Base-by-base conservation (phyloP, 495 filamentous ascomycete genomes). In the Penicillium maclennaniae region DNA sequence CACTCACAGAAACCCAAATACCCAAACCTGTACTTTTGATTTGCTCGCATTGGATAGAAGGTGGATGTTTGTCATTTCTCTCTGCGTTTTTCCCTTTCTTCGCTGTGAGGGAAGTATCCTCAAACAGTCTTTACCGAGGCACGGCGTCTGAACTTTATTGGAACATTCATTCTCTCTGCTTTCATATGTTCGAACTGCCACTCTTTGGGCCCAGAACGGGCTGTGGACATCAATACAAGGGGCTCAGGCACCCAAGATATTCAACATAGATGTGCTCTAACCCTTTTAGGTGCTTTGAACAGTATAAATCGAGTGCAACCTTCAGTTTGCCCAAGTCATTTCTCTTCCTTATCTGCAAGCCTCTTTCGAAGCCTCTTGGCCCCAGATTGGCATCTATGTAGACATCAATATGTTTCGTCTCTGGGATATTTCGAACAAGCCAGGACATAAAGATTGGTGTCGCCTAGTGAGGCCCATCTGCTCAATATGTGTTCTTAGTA, bases 1-100 rank as follows among this genome's bases (percentile, higher is more conserved):
- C 48, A 46, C 51, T 60, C 55, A 63, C 60, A 66, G 61, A 59
- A 62, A 59, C 49, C 49, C 58, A 49, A 49, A 53, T 49, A 51
- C 59, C 60, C 56, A 49, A 52, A 55, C 51, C 38, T 59, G 52
- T 47, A 47, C 49, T 56, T 39, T 40, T 52, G 16, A 12, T 49
- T 49, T 45, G 3, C 23, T 42, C 44, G 49, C 49, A 52, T 53
- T 45, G 40, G 50, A 61, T 61, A 61, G 58, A 61, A 43, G 58
- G 54, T 37, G 58, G 53, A n/a, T 49, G 28, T 53, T 14, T 44
- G 41, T 27, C 16, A 23, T 16, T 16, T 23, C 23, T 21, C 31
- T 15, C 7, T 43, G 27, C 8, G 31, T 34, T 34, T 17, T 17
- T n/a, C n/a, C 36, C 47, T 31, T 49, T 10, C 17, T 39, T 34